Evolutionary conservation across 202 grass and related monocot genomes (phyloP).

Genomic region (Musa balbisiana): DNA sequence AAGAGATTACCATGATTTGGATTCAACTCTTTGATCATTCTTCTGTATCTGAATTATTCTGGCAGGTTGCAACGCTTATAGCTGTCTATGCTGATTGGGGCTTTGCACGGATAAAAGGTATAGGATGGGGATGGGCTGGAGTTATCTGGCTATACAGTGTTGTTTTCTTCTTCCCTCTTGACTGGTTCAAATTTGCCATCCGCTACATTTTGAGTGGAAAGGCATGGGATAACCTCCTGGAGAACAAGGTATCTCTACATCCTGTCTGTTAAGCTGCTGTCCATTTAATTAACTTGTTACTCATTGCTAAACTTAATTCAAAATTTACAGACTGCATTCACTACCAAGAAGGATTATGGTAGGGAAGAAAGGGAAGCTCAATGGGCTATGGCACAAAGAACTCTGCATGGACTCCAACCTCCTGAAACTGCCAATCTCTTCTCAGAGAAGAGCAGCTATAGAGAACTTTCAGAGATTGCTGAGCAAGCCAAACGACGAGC

Average conservation of each 20-base stretch:
- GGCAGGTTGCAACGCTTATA: conserved; percentile 52
- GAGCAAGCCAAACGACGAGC: conserved; percentile 91
- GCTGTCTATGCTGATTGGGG: conserved; percentile 48
- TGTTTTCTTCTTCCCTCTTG: conserved; percentile 69
- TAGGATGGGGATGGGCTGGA: conserved; percentile 88
- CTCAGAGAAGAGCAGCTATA: conserved; percentile 46
- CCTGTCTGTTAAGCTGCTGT: not conserved
- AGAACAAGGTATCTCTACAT: conserved; percentile 49
- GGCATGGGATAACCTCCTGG: conserved; percentile 78
- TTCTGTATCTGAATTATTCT: not conserved
- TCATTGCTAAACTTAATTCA: not conserved
- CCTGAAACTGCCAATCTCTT: conserved; percentile 25
- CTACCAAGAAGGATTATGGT: conserved; percentile 86
- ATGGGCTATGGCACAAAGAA: conserved; percentile 89
- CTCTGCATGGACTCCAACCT: conserved; percentile 65
- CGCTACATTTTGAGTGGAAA: conserved; percentile 69
- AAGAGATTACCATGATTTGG: not conserved
- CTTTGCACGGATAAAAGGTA: conserved; percentile 51
- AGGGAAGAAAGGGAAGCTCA: conserved; percentile 71
- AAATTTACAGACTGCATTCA: conserved; percentile 52
- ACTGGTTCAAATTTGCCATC: conserved; percentile 75
- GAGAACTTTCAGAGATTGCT: conserved; percentile 81
- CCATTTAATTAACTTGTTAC: not conserved
- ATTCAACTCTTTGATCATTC: not conserved
- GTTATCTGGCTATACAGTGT: conserved; percentile 89